A percentile compares a stretch with the other conserved stretches of the same genome.
phyloP scores from a whole-genome alignment of 2,329 filamentous ascomycete genomes.

The Xylaria sp. region DNA sequence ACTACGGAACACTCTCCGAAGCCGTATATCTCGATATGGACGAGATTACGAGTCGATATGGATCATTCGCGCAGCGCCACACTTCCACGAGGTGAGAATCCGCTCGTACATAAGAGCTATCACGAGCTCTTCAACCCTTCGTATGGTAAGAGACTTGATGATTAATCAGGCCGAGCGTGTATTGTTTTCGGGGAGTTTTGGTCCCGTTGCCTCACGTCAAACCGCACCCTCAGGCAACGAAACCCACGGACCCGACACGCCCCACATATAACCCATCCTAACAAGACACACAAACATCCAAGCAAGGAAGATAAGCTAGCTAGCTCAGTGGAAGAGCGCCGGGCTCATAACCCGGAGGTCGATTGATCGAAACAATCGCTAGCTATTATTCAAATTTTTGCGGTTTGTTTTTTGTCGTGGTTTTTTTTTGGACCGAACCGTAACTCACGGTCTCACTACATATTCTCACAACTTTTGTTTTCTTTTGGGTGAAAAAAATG shows the following conservation, averaged over 20 bases:
- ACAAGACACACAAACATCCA: background rate
- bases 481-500: too few species aligned
- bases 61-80: background rate
- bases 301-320: slow-evolving; percentile 13
- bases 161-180: too few species aligned
- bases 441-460: too few species aligned
- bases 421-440: background rate
- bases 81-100: background rate
- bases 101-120: background rate
- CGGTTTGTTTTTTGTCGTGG: background rate
- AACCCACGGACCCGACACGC: too few species aligned
- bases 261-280: background rate
- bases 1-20: background rate
- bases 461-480: too few species aligned
- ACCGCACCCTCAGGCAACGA: too few species aligned
- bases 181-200: too few species aligned
- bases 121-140: background rate
- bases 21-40: background rate
- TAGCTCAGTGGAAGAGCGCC: slow-evolving; percentile 32
- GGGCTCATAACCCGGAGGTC: slow-evolving; percentile 35
- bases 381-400: slow-evolving; percentile 2
- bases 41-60: too few species aligned
- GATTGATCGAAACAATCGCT: slow-evolving; percentile 34
- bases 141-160: too few species aligned
- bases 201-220: too few species aligned